These are phyloP conservation scores for Tuber borchii DNA, from an alignment of 495 filamentous ascomycete genomes.

Conservation along the genomic window DNA sequence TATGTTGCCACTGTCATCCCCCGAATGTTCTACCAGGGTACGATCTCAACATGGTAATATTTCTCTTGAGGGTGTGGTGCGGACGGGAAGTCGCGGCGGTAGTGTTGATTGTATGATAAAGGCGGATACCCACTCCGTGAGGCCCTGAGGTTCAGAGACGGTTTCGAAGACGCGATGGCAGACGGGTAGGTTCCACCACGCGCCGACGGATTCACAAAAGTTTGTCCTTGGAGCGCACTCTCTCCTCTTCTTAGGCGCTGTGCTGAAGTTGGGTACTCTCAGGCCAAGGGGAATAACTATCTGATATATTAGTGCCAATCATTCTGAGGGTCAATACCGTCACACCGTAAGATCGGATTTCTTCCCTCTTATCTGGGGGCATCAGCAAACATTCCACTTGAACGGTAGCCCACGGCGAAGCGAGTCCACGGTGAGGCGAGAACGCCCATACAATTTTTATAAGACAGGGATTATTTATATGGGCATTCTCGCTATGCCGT, in stretches of 20 bases:
- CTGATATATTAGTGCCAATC: background rate
- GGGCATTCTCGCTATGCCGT: too few relatives aligned
- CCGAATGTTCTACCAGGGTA: background rate
- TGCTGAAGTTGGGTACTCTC: background rate
- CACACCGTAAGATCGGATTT: background rate
- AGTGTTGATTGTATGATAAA: background rate
- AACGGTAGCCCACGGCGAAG: too few relatives aligned
- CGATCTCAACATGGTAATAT: background rate
- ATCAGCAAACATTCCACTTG: background rate
- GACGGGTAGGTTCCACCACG: background rate
- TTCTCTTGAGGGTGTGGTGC: background rate
- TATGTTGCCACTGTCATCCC: background rate
- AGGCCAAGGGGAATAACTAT: background rate
- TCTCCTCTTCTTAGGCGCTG: background rate
- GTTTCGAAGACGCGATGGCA: background rate
- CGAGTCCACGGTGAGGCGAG: too few relatives aligned
- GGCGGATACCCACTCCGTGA: background rate
- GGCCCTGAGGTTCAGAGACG: background rate
- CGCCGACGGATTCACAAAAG: background rate
- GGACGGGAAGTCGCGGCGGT: background rate
- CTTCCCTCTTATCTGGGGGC: background rate
- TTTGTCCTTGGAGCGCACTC: background rate
- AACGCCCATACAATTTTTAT: too few relatives aligned
- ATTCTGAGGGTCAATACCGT: background rate
- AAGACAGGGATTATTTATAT: too few relatives aligned